phyloP scores from a whole-genome alignment of 805 yeast genomes.

The Teunomyces gatunensis region DNA sequence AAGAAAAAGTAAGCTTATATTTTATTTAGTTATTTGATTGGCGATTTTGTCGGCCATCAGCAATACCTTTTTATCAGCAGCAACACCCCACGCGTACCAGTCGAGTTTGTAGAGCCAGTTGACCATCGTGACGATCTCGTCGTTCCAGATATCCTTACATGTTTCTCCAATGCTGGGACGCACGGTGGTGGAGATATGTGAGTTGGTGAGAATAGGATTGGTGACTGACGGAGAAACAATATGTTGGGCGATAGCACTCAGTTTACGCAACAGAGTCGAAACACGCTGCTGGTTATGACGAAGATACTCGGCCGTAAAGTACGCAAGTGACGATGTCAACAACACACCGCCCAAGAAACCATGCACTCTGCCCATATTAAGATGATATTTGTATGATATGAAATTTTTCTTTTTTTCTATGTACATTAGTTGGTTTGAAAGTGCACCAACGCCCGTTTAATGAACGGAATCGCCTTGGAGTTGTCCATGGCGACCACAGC shows the following conservation, averaged over 20 bases:
- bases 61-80: constrained; percentile 31
- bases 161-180: constrained; percentile 55
- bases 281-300: constrained; percentile 46
- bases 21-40: neutral
- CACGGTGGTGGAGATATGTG: constrained; percentile 15
- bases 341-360: constrained; percentile 53
- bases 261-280: constrained; percentile 44
- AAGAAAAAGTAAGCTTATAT: constrained; percentile 1
- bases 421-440: constrained; percentile 6
- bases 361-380: constrained; percentile 34
- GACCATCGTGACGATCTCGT: constrained; percentile 61
- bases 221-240: constrained; percentile 29
- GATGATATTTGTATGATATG: neutral
- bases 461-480: constrained; percentile 39
- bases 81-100: constrained; percentile 43
- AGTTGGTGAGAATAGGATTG: constrained; percentile 49
- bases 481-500: constrained; percentile 27
- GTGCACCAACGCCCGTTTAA: constrained; percentile 28
- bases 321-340: constrained; percentile 60
- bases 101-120: constrained; percentile 60
- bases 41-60: constrained; percentile 27
- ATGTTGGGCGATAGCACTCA: constrained; percentile 34
- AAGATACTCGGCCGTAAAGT: constrained; percentile 59
- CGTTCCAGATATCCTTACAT: constrained; percentile 76
- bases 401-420: neutral